These are phyloP conservation scores for Nepenthes mirabilis DNA, from an alignment of 148 eudicot genomes.

Conservation along the genomic window DNA sequence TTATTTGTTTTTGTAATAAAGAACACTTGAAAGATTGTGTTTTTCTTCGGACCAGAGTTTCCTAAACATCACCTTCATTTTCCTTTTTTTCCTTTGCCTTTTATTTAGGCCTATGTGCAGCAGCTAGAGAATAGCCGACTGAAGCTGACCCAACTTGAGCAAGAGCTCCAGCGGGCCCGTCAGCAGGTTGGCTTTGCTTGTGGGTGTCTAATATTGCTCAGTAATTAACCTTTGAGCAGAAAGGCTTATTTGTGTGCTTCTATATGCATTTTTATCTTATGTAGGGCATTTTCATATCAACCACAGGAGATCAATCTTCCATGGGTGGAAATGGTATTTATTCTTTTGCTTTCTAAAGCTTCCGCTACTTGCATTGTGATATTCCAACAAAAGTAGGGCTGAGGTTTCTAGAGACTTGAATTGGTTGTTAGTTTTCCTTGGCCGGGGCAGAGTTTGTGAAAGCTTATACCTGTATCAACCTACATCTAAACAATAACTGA, in stretches of 20 bases:
- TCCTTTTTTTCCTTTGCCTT: not conserved
- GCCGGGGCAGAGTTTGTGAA: too few relatives aligned
- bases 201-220: too few relatives aligned
- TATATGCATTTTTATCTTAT: not conserved
- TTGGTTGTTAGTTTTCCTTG: too few relatives aligned
- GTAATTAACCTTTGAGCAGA: not conserved
- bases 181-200: not conserved
- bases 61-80: too few relatives aligned
- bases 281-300: constrained; percentile 65
- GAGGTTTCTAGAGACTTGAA: too few relatives aligned
- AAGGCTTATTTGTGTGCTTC: not conserved
- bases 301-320: constrained; percentile 60
- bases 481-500: too few relatives aligned
- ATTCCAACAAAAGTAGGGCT: not conserved
- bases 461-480: too few relatives aligned
- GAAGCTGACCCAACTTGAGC: constrained; percentile 1
- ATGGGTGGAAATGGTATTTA: constrained; percentile 55
- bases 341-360: not conserved
- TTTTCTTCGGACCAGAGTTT: too few relatives aligned
- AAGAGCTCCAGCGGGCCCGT: not conserved
- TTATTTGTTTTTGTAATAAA: too few relatives aligned
- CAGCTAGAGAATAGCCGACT: constrained; percentile 2
- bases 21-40: too few relatives aligned
- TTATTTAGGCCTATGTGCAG: not conserved
- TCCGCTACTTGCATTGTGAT: not conserved